phyloP scores from a whole-genome alignment of 2,329 filamentous ascomycete species.

The Camillea tinctor region DNA sequence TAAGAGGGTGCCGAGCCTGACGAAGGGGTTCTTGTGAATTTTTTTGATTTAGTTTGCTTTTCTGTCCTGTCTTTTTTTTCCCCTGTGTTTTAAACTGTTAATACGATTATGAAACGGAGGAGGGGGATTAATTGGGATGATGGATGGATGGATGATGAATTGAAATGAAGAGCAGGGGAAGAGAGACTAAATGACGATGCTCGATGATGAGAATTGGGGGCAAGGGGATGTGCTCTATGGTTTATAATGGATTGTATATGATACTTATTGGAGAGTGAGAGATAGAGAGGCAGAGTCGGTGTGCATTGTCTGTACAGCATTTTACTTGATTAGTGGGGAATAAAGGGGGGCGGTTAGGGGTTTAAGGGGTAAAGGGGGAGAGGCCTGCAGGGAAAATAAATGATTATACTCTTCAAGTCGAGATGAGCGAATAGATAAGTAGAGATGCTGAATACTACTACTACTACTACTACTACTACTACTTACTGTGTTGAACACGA shows the following conservation, averaged over 20 bases:
- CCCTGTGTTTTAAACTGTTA: neutral
- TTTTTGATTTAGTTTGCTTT: neutral
- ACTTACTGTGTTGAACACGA: too few species aligned
- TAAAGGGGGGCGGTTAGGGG: neutral
- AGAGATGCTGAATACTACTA: too few species aligned
- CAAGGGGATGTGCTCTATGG: too few species aligned
- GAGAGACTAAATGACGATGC: too few species aligned
- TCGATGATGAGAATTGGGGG: too few species aligned
- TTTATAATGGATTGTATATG: too few species aligned
- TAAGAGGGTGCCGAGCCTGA: constrained; percentile 64
- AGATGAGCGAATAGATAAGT: neutral
- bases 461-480: too few species aligned
- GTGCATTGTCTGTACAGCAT: neutral
- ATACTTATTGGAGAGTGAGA: neutral
- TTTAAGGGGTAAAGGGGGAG: neutral
- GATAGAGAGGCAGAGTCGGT: neutral
- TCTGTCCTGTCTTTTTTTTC: too few species aligned
- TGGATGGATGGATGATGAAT: too few species aligned
- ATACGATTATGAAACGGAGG: neutral
- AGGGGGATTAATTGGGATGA: too few species aligned
- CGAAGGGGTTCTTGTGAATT: constrained; percentile 70
- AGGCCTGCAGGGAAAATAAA: neutral
- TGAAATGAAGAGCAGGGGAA: too few species aligned
- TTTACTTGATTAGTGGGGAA: neutral
- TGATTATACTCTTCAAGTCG: neutral